phyloP scores from a whole-genome alignment of 1,139 yeast species.

The Hansenula sp. region DNA sequence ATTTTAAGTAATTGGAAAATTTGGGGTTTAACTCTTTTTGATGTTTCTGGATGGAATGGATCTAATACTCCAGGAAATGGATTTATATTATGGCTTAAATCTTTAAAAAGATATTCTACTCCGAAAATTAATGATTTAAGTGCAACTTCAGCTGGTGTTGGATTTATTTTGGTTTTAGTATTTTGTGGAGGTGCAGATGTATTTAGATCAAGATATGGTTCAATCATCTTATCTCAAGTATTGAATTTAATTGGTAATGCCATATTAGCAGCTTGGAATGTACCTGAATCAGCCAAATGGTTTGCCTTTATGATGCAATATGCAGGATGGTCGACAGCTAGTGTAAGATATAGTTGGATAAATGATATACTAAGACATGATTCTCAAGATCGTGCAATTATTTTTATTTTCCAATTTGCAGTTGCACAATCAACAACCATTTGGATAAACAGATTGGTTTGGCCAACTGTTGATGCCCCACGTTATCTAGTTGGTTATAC shows the following conservation, averaged over 20 bases:
- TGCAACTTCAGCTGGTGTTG: slow-evolving; percentile 28
- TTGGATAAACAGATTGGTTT: slow-evolving; percentile 38
- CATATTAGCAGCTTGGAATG: slow-evolving; percentile 15
- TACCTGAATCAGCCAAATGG: slow-evolving; percentile 28
- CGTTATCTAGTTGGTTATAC: slow-evolving; percentile 46
- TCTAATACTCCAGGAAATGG: slow-evolving; percentile 21
- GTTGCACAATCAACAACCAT: slow-evolving; percentile 13
- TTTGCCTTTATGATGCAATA: slow-evolving; percentile 30
- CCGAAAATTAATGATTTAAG: slow-evolving; percentile 27
- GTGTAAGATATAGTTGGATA: slow-evolving; percentile 32
- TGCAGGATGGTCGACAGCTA: slow-evolving; percentile 30
- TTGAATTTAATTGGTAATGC: slow-evolving; percentile 5
- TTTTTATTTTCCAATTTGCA: slow-evolving; percentile 30
- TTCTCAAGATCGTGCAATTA: slow-evolving; percentile 32
- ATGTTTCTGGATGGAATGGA: slow-evolving; percentile 33
- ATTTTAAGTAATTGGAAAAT: slow-evolving; percentile 46
- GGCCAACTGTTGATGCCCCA: slow-evolving; percentile 55
- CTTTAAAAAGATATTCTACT: slow-evolving; percentile 25
- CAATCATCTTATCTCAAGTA: slow-evolving; percentile 4
- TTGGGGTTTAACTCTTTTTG: slow-evolving; percentile 1
- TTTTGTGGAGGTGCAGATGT: slow-evolving; percentile 22
- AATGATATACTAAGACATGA: slow-evolving; percentile 33
- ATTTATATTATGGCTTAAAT: slow-evolving; percentile 29
- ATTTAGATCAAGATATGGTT: background rate
- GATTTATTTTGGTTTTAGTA: slow-evolving; percentile 27